Percentiles rank a stretch among this genome's conserved stretches.
These are phyloP conservation scores for Pichia phayaonensis DNA, from an alignment of 805 yeast species.

Conservation along the genomic window DNA sequence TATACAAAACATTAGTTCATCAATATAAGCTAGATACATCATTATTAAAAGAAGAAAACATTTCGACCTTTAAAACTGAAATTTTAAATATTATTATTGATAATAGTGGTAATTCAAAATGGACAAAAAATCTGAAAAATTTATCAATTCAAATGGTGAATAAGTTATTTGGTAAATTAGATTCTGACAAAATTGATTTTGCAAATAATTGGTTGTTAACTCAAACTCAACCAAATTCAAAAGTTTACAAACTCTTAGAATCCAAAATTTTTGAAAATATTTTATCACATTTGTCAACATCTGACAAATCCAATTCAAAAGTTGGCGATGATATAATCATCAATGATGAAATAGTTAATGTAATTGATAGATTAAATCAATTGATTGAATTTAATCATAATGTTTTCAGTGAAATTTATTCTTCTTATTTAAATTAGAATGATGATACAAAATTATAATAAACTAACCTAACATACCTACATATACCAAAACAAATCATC, in stretches of 20 bases:
- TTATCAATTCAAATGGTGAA: slow-evolving; percentile 62
- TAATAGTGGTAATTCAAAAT: slow-evolving; percentile 78
- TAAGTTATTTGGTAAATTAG: slow-evolving; percentile 22
- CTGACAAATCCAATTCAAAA: neutral
- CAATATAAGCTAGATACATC: slow-evolving; percentile 29
- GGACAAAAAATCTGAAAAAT: slow-evolving; percentile 76
- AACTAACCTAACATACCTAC: neutral
- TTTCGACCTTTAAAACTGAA: slow-evolving; percentile 54
- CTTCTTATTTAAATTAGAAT: neutral
- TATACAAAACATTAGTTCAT: slow-evolving; percentile 60
- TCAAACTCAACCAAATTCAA: slow-evolving; percentile 79
- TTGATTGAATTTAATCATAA: slow-evolving; percentile 75
- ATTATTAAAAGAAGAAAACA: slow-evolving; percentile 26
- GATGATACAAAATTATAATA: neutral
- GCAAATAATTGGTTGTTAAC: slow-evolving; percentile 73
- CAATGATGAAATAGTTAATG: slow-evolving; percentile 47
- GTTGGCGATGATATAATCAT: slow-evolving; percentile 23
- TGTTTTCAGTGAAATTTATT: slow-evolving; percentile 68
- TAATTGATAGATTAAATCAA: slow-evolving; percentile 54
- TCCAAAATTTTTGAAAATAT: slow-evolving; percentile 34
- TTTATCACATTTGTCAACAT: neutral
- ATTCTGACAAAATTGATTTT: slow-evolving; percentile 44
- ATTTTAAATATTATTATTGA: slow-evolving; percentile 75
- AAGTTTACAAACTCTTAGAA: slow-evolving; percentile 71
- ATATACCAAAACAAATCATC: neutral